Evolutionary conservation across 129 eudicot genomes (phyloP), one percentile per base, ranked within the genome.

Genomic region (Tanacetum coccineum): DNA sequence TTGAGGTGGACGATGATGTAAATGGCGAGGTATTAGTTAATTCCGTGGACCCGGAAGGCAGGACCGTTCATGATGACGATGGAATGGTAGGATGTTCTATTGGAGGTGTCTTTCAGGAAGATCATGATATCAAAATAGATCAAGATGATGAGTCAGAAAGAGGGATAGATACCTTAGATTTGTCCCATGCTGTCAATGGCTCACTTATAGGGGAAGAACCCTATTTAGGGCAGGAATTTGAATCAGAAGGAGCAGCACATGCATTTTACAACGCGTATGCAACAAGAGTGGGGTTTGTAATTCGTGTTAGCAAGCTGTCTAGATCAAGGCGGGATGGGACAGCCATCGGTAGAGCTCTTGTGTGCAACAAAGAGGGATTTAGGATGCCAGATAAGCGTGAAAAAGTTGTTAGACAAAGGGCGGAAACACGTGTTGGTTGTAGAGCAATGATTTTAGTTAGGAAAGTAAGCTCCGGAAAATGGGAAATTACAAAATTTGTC

Each of bases 321-420:
- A 83, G 97, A 77, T 89, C 97, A 55, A 86, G 95, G 78, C 95
- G 97, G 39, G 97, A 89, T 84, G 95, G 97, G 19, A 70, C 91
- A 0, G 88, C 95, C 9, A 89, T 89, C 47, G 97, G 97, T 17
- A 75, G 97, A 66, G 88, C 97, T 25, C 84, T 89, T 66, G 97
- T 89, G 54, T 89, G 97, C 74, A 89, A 89, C 26, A 89, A 86
- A 86, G 97, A 89, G 79, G 97, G 97, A n/a, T 89, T 78, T 50
- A 70, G 91, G 65, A 80, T 84, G 88, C 86, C 95, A 6, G 97
- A 86, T 78, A 89, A 84, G 71, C 90, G 95, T 26, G 97, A 89
- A 58, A 89, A 89, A 52, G 76, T 89, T 57, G 88, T 89, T 25
- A 26, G 97, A 74, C 97, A 86, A 74, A 86, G 97, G 80, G 91